phyloP scores from a whole-genome alignment of 164 flowering plant species.

The Hamamelis virginiana region DNA sequence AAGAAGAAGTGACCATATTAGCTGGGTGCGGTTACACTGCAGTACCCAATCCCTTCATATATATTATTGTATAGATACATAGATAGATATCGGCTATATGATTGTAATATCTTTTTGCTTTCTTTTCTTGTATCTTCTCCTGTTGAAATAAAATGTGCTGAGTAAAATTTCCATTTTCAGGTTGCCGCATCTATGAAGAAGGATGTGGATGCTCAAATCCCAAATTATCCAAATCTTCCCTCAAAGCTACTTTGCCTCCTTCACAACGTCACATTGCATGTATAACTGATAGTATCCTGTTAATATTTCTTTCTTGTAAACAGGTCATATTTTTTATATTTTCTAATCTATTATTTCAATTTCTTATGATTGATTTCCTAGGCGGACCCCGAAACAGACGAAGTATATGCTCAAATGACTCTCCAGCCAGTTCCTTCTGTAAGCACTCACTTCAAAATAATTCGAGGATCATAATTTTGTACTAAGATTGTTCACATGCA shows the following conservation, averaged over 20 bases:
- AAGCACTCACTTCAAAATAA: constrained; percentile 17
- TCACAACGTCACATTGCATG: constrained; percentile 89
- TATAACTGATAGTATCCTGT: constrained; percentile 25
- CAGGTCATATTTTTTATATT: not conserved
- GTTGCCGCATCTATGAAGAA: constrained; percentile 99
- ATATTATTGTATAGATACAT: too few species aligned
- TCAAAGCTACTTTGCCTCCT: constrained; percentile 89
- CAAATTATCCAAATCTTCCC: constrained; percentile 89
- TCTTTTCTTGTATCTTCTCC: not conserved
- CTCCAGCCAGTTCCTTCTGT: constrained; percentile 95
- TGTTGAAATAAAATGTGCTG: not conserved
- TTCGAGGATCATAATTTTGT: not conserved
- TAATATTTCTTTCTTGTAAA: not conserved
- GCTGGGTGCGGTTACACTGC: too few species aligned
- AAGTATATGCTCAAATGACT: constrained; percentile 98
- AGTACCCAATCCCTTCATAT: too few species aligned
- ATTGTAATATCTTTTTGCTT: not conserved
- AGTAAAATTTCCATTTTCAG: constrained; percentile 37
- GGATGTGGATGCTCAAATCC: constrained; percentile 85
- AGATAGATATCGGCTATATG: too few species aligned
- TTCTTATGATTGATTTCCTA: constrained; percentile 26
- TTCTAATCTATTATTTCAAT: not conserved
- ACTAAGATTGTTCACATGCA: not conserved
- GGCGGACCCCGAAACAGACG: constrained; percentile 99
- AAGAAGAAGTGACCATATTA: too few species aligned